These are phyloP conservation scores for Lathyrus oleraceus DNA, from an alignment of 306 rosid genomes.

Conservation along the genomic window DNA sequence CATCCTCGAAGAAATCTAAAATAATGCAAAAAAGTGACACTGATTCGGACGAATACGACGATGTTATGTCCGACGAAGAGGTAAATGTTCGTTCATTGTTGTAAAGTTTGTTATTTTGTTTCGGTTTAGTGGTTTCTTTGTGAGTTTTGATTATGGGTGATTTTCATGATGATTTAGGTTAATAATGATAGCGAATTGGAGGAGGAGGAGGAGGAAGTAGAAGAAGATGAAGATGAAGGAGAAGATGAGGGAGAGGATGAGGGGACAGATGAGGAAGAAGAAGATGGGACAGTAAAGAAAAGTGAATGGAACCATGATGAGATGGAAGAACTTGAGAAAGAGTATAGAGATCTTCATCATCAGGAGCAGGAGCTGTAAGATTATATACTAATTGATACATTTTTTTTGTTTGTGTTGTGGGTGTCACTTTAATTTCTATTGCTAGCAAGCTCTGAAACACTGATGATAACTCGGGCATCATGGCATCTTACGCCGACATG, in stretches of 20 bases:
- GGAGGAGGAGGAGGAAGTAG: slow-evolving; percentile 34
- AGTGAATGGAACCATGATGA: slow-evolving; percentile 51
- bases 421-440: slow-evolving; percentile 11
- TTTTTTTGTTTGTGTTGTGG: neutral
- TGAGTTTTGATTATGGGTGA: slow-evolving; percentile 5
- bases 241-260: slow-evolving; percentile 37
- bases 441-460: neutral
- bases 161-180: slow-evolving; percentile 33
- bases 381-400: neutral
- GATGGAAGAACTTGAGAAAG: slow-evolving; percentile 80
- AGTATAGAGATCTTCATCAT: slow-evolving; percentile 61
- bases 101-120: neutral
- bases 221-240: slow-evolving; percentile 35
- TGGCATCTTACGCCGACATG: neutral
- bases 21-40: slow-evolving; percentile 33
- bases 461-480: neutral
- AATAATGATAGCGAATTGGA: slow-evolving; percentile 35
- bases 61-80: slow-evolving; percentile 40
- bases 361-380: slow-evolving; percentile 85
- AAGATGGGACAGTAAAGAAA: slow-evolving; percentile 34
- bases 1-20: slow-evolving; percentile 45
- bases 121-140: neutral
- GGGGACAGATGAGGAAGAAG: slow-evolving; percentile 50
- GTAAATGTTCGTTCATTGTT: slow-evolving; percentile 22
- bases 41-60: slow-evolving; percentile 43